These are phyloP conservation scores for Boletus speciosus DNA, from an alignment of 768 basidiomycete species.

Conservation along the genomic window DNA sequence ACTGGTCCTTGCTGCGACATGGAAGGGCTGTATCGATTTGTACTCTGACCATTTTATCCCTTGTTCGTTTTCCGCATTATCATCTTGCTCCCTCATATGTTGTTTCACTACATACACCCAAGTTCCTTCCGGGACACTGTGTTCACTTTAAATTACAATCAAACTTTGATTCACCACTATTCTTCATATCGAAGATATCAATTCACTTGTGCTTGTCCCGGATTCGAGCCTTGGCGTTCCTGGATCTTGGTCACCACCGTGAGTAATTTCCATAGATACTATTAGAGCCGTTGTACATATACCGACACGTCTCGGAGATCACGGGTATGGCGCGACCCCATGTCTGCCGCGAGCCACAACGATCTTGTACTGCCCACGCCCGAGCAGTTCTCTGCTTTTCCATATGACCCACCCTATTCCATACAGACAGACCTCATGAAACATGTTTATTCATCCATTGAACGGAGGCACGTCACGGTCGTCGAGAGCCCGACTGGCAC, in stretches of 20 bases:
- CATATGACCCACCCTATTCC: slow-evolving; percentile 75
- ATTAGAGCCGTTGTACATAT: not conserved
- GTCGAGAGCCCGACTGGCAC: slow-evolving; percentile 91
- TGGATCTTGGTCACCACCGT: slow-evolving; percentile 4
- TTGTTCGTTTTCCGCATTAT: slow-evolving; percentile 16
- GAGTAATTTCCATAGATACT: not conserved
- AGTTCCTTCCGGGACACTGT: slow-evolving; percentile 23
- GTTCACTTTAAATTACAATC: slow-evolving; percentile 26
- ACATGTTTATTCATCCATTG: slow-evolving; percentile 78
- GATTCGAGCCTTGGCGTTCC: slow-evolving; percentile 5
- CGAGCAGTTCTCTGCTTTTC: slow-evolving; percentile 69
- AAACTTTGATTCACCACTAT: slow-evolving; percentile 12
- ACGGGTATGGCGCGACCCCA: slow-evolving; percentile 10
- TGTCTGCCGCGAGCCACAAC: slow-evolving; percentile 12
- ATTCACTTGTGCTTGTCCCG: slow-evolving; percentile 1
- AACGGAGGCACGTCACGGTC: slow-evolving; percentile 70
- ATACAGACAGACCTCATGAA: slow-evolving; percentile 89
- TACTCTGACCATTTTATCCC: slow-evolving; percentile 20
- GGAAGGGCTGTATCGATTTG: slow-evolving; percentile 22
- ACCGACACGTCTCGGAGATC: not conserved
- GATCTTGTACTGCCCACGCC: slow-evolving; percentile 55
- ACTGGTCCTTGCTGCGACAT: slow-evolving; percentile 17
- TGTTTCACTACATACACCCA: slow-evolving; percentile 22
- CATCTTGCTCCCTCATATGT: slow-evolving; percentile 17
- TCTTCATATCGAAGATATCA: slow-evolving; percentile 8